These are phyloP conservation scores for Paxillus rubicundulus DNA, from an alignment of 768 basidiomycete genomes.

Conservation along the genomic window DNA sequence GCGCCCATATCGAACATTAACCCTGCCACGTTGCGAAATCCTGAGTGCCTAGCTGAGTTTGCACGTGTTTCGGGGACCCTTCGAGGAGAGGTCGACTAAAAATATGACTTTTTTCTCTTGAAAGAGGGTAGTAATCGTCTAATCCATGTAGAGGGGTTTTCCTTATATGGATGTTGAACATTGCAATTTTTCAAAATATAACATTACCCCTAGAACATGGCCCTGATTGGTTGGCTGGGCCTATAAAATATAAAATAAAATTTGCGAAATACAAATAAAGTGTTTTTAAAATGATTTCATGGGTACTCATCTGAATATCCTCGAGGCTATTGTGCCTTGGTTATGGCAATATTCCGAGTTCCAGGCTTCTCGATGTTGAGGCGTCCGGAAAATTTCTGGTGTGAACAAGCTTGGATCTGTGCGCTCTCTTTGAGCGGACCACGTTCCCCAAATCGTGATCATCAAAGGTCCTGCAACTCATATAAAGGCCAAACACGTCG, in stretches of 20 bases:
- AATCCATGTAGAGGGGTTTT: neutral
- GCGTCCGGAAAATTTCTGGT: constrained; percentile 12
- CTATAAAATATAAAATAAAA: no score
- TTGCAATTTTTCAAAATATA: no score
- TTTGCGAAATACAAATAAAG: no score
- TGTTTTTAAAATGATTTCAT: no score
- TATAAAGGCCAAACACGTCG: constrained; percentile 20
- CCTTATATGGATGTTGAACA: constrained; percentile 5
- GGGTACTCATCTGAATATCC: no score
- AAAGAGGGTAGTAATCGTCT: neutral
- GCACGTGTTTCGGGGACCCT: constrained; percentile 51
- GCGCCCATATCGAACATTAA: constrained; percentile 67
- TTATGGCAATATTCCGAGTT: no score
- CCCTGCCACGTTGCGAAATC: constrained; percentile 69
- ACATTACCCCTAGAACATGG: no score
- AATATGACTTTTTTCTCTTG: neutral
- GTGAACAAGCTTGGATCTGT: constrained; percentile 19
- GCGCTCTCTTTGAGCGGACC: constrained; percentile 25
- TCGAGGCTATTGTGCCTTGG: constrained; percentile 17
- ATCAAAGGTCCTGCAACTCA: constrained; percentile 9
- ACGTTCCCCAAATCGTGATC: constrained; percentile 22
- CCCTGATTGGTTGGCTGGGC: no score
- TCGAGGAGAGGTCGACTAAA: constrained; percentile 41
- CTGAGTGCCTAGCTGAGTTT: constrained; percentile 66
- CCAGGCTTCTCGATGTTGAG: constrained; percentile 8